Evolutionary conservation across 148 eudicot genomes (phyloP).

Genomic region (Hydrangea macrophylla): DNA sequence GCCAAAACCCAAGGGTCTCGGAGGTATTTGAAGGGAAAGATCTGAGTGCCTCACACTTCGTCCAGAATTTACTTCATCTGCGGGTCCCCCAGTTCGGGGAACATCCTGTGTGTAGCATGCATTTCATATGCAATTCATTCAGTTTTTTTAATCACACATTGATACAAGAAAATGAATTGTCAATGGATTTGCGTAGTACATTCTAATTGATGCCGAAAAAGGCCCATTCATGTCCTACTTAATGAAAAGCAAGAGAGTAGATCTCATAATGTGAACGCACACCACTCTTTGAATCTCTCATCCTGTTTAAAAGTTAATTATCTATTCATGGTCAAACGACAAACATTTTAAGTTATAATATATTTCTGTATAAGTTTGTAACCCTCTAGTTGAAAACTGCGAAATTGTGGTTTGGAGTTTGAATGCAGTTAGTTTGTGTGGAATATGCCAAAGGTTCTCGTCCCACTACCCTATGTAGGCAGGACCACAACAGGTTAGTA

Average conservation of each 20-base stretch:
- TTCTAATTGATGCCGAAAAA: not conserved
- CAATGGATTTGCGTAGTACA: not conserved
- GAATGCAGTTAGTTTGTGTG: no score
- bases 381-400: not conserved
- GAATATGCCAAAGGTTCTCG: no score
- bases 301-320: no score
- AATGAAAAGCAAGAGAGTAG: no score
- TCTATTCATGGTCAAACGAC: no score
- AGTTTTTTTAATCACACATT: not conserved
- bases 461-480: no score
- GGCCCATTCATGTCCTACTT: not conserved
- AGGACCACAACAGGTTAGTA: no score
- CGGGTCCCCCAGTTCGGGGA: constrained; percentile 16
- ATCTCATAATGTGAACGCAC: no score
- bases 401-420: no score
- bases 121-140: not conserved
- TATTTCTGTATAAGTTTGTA: not conserved
- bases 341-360: no score
- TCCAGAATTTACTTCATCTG: constrained; percentile 33
- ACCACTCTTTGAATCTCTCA: no score
- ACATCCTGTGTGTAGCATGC: constrained; percentile 39
- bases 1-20: constrained; percentile 43
- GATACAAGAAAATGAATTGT: not conserved
- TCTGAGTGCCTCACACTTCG: constrained; percentile 37
- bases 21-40: constrained; percentile 77